Base-by-base conservation (phyloP, 768 basidiomycete species). In the Rhizopogon vinicolor region DNA sequence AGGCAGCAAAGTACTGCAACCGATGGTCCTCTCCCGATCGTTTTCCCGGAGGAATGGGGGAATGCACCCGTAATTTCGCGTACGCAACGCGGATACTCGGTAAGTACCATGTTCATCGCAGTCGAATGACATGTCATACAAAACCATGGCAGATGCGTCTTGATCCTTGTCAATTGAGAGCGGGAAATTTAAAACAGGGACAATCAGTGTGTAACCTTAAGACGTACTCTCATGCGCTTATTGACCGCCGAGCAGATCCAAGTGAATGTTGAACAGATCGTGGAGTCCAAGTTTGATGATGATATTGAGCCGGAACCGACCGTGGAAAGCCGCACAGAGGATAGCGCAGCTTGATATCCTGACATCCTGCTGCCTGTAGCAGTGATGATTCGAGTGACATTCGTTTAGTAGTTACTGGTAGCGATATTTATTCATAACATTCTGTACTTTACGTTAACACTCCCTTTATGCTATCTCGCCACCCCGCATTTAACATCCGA, bases 281-380 rank as follows among this genome's bases (percentile, higher is more conserved):
- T 66, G 19, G 60, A 56, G 19, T 39, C 62, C 14, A 66, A 57
- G 51, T 52, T 52, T 29, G 65, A 63, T 33, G 40, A 39, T 40
- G 22, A 41, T 10, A 41, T 1, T 39, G 50, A 44, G 0, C 1
- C 50, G 10, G 57, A 60, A 25, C 25, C 25, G 25, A 25, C 25
- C 3, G 25, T 25, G 25, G 25, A 25, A 10, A 7, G 35, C 8
- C 14, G 16, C 14, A 44, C 44, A 44, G 44, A 28, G n/a, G 8
- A 28, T 16, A 28, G 44, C 7, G 25, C 25, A n/a, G 16, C 28
- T 4, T 44, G 25, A 44, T 25, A 44, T 7, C 22, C 3, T 44
- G 22, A 14, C 3, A 13, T 43, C 19, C 12, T 22, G 42, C 12
- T 22, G 19, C 5, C 3, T 18, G 41, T 9, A 33, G 31, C 7